Evolutionary conservation across 1,139 yeast species (phyloP).

Genomic region (Hemisphaericaspora subhashii): DNA sequence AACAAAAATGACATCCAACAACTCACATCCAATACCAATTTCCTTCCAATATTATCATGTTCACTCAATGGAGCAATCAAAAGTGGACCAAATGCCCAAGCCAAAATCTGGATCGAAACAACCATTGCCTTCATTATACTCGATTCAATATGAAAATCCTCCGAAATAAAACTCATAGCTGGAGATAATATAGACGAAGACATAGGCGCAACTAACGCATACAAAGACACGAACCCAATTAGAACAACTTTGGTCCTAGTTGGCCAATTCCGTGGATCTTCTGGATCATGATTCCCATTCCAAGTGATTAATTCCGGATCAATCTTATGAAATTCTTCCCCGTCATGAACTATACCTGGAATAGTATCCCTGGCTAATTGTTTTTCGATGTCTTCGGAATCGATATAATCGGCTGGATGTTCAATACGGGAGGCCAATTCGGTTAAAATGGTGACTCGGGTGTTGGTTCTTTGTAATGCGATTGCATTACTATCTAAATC

Average conservation of each 20-base stretch:
- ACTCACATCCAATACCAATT: slow-evolving; percentile 37
- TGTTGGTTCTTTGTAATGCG: slow-evolving; percentile 33
- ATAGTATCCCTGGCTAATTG: slow-evolving; percentile 17
- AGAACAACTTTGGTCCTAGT: slow-evolving; percentile 26
- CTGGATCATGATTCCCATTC: slow-evolving; percentile 38
- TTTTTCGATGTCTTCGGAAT: slow-evolving; percentile 7
- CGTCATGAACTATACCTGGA: slow-evolving; percentile 33
- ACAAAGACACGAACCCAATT: slow-evolving; percentile 38
- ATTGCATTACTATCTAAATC: slow-evolving; percentile 32
- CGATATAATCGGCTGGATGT: slow-evolving; percentile 8
- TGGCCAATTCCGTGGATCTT: slow-evolving; percentile 44
- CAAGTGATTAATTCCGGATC: slow-evolving; percentile 49
- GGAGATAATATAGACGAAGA: slow-evolving; percentile 48
- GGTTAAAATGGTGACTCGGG: slow-evolving; percentile 39
- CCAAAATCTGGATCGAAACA: slow-evolving; percentile 45
- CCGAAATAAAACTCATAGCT: slow-evolving; percentile 36
- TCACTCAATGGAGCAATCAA: slow-evolving; percentile 48
- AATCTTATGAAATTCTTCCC: slow-evolving; percentile 36
- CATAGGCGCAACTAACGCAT: slow-evolving; percentile 48
- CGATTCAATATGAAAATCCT: slow-evolving; percentile 34
- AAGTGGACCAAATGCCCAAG: slow-evolving; percentile 51
- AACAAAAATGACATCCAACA: slow-evolving; percentile 38
- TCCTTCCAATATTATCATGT: slow-evolving; percentile 42
- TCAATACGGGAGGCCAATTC: slow-evolving; percentile 29
- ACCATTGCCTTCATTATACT: slow-evolving; percentile 34